These are phyloP conservation scores for Prosopis cineraria DNA, from an alignment of 306 rosid species.

Conservation along the genomic window DNA sequence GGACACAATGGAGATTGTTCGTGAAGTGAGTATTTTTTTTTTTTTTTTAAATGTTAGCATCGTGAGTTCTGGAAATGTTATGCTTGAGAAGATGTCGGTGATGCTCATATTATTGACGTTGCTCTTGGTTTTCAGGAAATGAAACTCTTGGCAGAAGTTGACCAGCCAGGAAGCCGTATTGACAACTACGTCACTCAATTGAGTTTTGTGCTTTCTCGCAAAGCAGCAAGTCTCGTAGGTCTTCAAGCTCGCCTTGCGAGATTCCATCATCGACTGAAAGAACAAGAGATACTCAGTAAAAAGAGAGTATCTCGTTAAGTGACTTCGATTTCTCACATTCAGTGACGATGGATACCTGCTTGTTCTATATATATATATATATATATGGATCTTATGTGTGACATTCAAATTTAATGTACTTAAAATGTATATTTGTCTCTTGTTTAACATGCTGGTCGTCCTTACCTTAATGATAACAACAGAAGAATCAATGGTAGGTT, in stretches of 20 bases:
- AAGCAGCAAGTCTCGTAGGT: slow-evolving; percentile 87
- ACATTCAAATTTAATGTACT: slow-evolving; percentile 30
- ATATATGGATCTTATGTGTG: slow-evolving; percentile 27
- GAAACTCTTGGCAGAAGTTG: slow-evolving; percentile 96
- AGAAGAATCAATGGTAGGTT: not conserved
- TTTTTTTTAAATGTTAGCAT: not conserved
- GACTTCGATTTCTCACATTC: slow-evolving; percentile 32
- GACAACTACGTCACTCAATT: slow-evolving; percentile 89
- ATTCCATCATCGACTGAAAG: slow-evolving; percentile 93
- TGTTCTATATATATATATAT: slow-evolving; percentile 17
- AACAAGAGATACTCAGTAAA: slow-evolving; percentile 87
- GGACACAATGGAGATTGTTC: slow-evolving; percentile 98
- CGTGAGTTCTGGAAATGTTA: not conserved
- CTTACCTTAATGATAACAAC: not conserved
- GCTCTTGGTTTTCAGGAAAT: slow-evolving; percentile 67
- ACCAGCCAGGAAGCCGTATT: slow-evolving; percentile 90
- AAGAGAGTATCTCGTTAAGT: slow-evolving; percentile 82
- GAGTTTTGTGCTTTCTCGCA: slow-evolving; percentile 88
- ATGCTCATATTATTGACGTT: slow-evolving; percentile 20
- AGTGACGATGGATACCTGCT: slow-evolving; percentile 33
- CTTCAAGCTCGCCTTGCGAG: slow-evolving; percentile 95
- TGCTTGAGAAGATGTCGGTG: not conserved
- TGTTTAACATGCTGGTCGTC: slow-evolving; percentile 20
- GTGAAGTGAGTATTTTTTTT: slow-evolving; percentile 71
- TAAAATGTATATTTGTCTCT: slow-evolving; percentile 20